Conservation (phyloP, 495 filamentous ascomycete genomes). For the Trichoderma virens region DNA sequence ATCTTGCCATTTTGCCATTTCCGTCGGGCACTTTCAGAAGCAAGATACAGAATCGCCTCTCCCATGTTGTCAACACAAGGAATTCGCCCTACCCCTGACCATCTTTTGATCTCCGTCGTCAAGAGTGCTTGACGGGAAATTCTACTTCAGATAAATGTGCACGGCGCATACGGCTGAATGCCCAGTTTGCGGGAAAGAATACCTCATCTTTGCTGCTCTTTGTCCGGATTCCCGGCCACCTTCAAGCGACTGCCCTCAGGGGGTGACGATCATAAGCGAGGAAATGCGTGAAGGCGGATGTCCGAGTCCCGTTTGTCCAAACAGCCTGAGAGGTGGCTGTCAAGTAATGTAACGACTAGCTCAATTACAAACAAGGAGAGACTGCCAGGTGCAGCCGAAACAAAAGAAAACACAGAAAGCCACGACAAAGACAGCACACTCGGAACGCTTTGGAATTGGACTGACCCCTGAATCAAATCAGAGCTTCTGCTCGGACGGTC, state of each 20-base stretch:
- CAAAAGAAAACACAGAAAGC: not conserved
- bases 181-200: constrained; percentile 45
- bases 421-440: not conserved
- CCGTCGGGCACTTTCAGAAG: not conserved
- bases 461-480: constrained; percentile 22
- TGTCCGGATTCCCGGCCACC: constrained; percentile 39
- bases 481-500: constrained; percentile 50
- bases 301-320: constrained; percentile 41
- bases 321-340: constrained; percentile 40
- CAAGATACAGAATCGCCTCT: not conserved
- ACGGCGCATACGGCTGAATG: constrained; percentile 39
- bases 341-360: constrained; percentile 28
- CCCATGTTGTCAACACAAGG: constrained; percentile 5
- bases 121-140: not conserved
- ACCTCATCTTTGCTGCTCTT: constrained; percentile 43
- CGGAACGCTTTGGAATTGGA: not conserved
- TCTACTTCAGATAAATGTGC: constrained; percentile 39
- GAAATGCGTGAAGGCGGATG: constrained; percentile 41
- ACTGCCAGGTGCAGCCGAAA: not conserved
- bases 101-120: not conserved
- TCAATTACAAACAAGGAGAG: not conserved
- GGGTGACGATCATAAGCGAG: constrained; percentile 24
- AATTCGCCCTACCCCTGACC: not conserved
- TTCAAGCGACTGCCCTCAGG: constrained; percentile 31
- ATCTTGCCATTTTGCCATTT: not conserved